Percentiles rank a stretch among this genome's conserved stretches.
phyloP scores from a whole-genome alignment of 768 basidiomycete species.

The Pilatotrama ljubarskyi region DNA sequence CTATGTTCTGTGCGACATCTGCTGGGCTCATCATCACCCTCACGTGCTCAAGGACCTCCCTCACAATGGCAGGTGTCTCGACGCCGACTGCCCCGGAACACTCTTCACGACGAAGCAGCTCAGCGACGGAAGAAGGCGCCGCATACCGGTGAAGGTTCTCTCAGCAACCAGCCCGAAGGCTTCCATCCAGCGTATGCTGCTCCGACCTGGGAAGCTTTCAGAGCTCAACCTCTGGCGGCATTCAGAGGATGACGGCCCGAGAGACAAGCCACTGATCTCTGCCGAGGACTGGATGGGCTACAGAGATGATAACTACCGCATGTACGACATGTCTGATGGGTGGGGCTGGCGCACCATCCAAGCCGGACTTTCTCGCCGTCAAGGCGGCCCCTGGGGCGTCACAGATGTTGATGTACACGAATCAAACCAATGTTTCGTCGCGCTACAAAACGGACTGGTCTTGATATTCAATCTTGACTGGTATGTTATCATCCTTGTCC shows the following conservation, averaged over 20 bases:
- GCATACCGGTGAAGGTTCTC: neutral
- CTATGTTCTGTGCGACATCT: neutral
- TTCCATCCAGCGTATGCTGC: neutral
- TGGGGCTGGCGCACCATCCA: constrained; percentile 30
- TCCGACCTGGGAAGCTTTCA: neutral
- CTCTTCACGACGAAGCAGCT: neutral
- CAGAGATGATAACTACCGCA: constrained; percentile 6
- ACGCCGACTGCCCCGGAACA: neutral
- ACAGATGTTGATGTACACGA: constrained; percentile 27
- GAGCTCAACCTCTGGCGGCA: neutral
- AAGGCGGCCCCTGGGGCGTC: constrained; percentile 18
- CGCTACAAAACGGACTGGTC: constrained; percentile 25
- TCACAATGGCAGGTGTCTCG: neutral
- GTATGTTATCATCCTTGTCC: constrained; percentile 9
- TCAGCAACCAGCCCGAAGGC: neutral
- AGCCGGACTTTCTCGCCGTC: constrained; percentile 25
- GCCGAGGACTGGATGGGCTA: neutral
- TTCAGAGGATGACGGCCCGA: neutral
- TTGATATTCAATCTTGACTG: constrained; percentile 30
- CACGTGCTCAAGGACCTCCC: neutral
- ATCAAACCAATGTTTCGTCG: constrained; percentile 26
- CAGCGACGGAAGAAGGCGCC: neutral
- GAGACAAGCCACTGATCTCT: neutral
- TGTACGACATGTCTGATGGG: constrained; percentile 30
- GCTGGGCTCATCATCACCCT: neutral